phyloP scores from a whole-genome alignment of 352 stramenopile genomes.

The Globisporangium uncinulatum region DNA sequence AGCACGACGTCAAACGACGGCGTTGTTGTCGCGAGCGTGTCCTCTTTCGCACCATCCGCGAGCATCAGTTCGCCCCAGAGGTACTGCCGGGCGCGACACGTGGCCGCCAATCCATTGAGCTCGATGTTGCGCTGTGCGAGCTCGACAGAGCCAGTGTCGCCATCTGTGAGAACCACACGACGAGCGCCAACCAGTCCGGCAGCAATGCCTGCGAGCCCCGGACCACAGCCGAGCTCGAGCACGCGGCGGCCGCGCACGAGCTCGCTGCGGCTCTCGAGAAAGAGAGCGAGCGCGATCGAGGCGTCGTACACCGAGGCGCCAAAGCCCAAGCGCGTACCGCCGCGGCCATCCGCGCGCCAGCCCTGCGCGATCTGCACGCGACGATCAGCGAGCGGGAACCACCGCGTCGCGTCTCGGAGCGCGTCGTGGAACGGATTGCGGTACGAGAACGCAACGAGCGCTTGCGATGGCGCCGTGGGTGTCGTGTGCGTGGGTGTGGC shows the following conservation, averaged over 20 bases:
- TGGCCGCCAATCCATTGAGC: conserved; percentile 20
- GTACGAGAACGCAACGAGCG: conserved; percentile 70
- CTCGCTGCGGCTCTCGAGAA: conserved; percentile 50
- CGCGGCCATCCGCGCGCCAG: conserved; percentile 72
- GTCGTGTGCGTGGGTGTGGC: too few species aligned
- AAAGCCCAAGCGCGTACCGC: conserved; percentile 68
- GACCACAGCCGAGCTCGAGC: conserved; percentile 69
- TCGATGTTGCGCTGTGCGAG: conserved; percentile 59
- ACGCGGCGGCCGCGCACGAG: conserved; percentile 45
- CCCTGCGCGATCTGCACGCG: conserved; percentile 65
- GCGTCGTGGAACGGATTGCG: conserved; percentile 71
- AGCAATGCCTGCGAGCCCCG: conserved; percentile 68
- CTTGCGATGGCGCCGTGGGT: neutral
- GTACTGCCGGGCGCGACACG: conserved; percentile 38
- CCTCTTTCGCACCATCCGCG: conserved; percentile 16
- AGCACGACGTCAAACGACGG: conserved; percentile 61
- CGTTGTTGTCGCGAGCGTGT: conserved; percentile 1
- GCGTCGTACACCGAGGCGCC: conserved; percentile 81
- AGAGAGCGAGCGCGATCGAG: conserved; percentile 73
- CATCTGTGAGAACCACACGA: conserved; percentile 61
- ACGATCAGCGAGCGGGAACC: conserved; percentile 56
- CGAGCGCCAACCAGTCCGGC: conserved; percentile 41
- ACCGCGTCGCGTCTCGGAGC: conserved; percentile 52
- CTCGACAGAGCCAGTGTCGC: conserved; percentile 57
- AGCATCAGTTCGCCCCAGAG: conserved; percentile 46